Conservation (phyloP, 1,284 basidiomycete species). For the Flammula alnicola region DNA sequence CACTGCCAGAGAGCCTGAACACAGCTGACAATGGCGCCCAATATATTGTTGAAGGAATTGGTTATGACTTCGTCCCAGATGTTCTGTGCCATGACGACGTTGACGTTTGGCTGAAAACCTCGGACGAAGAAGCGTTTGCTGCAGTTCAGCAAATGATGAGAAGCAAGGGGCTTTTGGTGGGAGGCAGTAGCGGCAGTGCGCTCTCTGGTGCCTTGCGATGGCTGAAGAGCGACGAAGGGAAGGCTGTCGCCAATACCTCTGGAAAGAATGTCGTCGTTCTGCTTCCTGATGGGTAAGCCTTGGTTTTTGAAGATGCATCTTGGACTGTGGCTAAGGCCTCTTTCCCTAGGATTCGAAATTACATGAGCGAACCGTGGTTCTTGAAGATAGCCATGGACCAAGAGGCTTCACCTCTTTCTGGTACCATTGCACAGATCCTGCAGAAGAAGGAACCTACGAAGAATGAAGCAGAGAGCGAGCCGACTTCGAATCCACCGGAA, state of each 20-base stretch:
- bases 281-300: too few relatives aligned
- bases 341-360: too few relatives aligned
- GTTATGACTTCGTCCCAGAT: slow-evolving; percentile 90
- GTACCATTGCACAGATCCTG: slow-evolving; percentile 52
- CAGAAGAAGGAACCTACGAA: slow-evolving; percentile 17
- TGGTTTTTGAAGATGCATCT: too few relatives aligned
- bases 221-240: too few relatives aligned
- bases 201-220: too few relatives aligned
- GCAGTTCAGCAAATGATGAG: slow-evolving; percentile 80
- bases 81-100: slow-evolving; percentile 70
- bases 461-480: too few relatives aligned
- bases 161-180: slow-evolving; percentile 87
- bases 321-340: too few relatives aligned
- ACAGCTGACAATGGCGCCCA: slow-evolving; percentile 56
- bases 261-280: too few relatives aligned
- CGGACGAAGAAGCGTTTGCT: too few relatives aligned
- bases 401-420: slow-evolving; percentile 56
- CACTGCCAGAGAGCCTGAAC: slow-evolving; percentile 71
- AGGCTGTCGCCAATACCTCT: too few relatives aligned
- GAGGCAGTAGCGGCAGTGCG: slow-evolving; percentile 94
- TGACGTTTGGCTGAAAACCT: slow-evolving; percentile 85
- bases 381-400: slow-evolving; percentile 63
- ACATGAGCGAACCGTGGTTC: too few relatives aligned
- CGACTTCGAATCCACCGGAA: not conserved
- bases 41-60: slow-evolving; percentile 94